Evolutionary conservation across 257 asterid genomes (phyloP), one percentile per base, ranked within the genome.

Genomic region (Anisodus acutangulus): DNA sequence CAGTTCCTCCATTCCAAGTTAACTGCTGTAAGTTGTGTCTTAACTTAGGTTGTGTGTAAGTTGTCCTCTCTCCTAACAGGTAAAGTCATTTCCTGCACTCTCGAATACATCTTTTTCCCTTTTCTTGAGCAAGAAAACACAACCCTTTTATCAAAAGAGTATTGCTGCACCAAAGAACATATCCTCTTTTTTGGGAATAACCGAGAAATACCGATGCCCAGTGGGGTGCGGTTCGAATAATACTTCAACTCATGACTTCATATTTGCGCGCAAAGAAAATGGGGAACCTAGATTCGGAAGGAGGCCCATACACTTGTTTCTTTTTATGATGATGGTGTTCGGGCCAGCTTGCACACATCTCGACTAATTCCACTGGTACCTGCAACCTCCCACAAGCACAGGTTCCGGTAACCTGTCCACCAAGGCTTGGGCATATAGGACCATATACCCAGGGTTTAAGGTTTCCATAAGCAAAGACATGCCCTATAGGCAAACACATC

Each of bases 61-160:
- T 47, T 74, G 60, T 19, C 80, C 43, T 74, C 60, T 11, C 43
- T 49, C 60, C 59, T 17, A 74, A 49, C 43, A 47, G 19, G 62
- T 12, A 6, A 72, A 72, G 60, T 19, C 17, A 71, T 9, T 45
- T 26, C 57, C 57, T 43, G 79, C 79, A n/a, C 58, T 71, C 54
- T 71, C 58, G 6, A 71, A 43, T 71, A 45, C 9, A 3, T 70
- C 51, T 17, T 69, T 45, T 71, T 67, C 49, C 22, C 37, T 35
- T 67, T 37, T 37, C 19, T 70, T 45, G n/a, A 71, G 79, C 79
- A 71, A 71, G 79, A 71, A 22, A 71, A 71, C 13, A 45, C 54
- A 43, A 16, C 55, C 78, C 55, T 71, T 45, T 64, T 9, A 22
- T 26, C 58, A 43, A 45, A n/a, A 71, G 39, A n/a, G n/a, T 43